Percentiles rank a stretch among this genome's conserved stretches.
Conservation (phyloP, 345 rosid genomes). For the Salix brachista region DNA sequence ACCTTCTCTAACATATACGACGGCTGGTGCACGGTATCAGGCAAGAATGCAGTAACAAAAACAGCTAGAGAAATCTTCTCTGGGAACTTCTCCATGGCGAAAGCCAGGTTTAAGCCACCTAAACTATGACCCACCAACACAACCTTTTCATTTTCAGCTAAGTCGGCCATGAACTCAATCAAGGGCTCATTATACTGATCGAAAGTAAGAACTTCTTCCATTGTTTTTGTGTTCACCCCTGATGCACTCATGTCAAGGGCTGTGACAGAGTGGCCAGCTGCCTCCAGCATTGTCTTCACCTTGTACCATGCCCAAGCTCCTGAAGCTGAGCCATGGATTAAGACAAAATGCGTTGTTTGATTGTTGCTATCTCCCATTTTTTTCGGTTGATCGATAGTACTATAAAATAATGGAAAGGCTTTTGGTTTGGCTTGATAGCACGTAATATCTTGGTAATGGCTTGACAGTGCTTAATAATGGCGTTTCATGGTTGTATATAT, state of each 20-base stretch:
- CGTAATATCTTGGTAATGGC: background rate
- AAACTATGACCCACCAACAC: slow-evolving; percentile 36
- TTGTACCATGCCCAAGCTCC: slow-evolving; percentile 43
- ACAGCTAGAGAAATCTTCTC: slow-evolving; percentile 21
- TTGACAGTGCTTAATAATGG: background rate
- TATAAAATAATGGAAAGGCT: no score
- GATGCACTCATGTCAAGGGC: slow-evolving; percentile 25
- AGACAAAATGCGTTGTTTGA: slow-evolving; percentile 17
- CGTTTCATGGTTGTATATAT: background rate
- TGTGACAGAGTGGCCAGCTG: slow-evolving; percentile 27
- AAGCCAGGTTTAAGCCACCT: slow-evolving; percentile 29
- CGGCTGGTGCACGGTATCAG: slow-evolving; percentile 19
- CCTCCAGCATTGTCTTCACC: slow-evolving; percentile 16
- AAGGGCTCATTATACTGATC: slow-evolving; percentile 21
- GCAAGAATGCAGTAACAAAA: slow-evolving; percentile 27
- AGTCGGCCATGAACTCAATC: slow-evolving; percentile 22
- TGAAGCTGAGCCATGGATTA: slow-evolving; percentile 29
- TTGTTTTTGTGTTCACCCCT: slow-evolving; percentile 26
- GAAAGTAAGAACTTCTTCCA: slow-evolving; percentile 8
- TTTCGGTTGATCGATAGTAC: background rate
- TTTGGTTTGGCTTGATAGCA: no score
- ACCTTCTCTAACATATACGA: slow-evolving; percentile 25
- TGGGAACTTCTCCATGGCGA: slow-evolving; percentile 37
- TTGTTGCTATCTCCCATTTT: background rate
- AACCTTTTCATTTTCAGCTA: slow-evolving; percentile 26